A percentile compares a stretch with the other conserved stretches of the same genome.
Evolutionary conservation across 768 basidiomycete genomes (phyloP).

Genomic region (Lentinula sp.): DNA sequence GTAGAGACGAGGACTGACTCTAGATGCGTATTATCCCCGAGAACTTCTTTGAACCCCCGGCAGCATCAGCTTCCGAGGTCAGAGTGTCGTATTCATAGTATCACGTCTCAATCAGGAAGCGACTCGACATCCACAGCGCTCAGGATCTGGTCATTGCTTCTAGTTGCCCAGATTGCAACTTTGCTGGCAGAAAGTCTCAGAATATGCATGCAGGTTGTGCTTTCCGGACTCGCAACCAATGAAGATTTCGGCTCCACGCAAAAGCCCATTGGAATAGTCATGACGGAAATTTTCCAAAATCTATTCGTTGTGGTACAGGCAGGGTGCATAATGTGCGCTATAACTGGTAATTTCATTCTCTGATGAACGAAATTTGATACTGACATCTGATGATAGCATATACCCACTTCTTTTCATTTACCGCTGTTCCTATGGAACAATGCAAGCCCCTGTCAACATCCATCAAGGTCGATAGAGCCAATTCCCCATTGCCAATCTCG

Average conservation of each 20-base stretch:
- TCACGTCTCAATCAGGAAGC: not conserved
- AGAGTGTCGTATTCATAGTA: not conserved
- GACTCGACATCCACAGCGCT: not conserved
- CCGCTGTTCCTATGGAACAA: no score
- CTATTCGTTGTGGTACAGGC: not conserved
- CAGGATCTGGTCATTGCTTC: not conserved
- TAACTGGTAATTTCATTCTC: not conserved
- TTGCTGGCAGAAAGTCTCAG: not conserved
- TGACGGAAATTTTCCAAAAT: not conserved
- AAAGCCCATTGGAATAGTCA: not conserved
- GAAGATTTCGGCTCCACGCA: not conserved
- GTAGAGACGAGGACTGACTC: not conserved
- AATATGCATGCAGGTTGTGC: conserved; percentile 1
- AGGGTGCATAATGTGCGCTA: not conserved
- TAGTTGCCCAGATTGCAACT: not conserved
- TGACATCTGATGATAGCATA: not conserved
- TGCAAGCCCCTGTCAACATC: not conserved
- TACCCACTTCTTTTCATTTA: not conserved
- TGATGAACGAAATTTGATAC: not conserved
- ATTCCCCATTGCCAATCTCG: not conserved
- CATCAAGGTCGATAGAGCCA: not conserved
- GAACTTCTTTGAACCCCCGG: not conserved
- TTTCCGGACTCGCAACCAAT: not conserved
- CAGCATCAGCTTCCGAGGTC: not conserved
- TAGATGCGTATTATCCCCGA: not conserved